Evolutionary conservation across 164 flowering plant species (phyloP), one percentile per base, ranked within the genome.

Genomic region (Tinospora cordifolia): DNA sequence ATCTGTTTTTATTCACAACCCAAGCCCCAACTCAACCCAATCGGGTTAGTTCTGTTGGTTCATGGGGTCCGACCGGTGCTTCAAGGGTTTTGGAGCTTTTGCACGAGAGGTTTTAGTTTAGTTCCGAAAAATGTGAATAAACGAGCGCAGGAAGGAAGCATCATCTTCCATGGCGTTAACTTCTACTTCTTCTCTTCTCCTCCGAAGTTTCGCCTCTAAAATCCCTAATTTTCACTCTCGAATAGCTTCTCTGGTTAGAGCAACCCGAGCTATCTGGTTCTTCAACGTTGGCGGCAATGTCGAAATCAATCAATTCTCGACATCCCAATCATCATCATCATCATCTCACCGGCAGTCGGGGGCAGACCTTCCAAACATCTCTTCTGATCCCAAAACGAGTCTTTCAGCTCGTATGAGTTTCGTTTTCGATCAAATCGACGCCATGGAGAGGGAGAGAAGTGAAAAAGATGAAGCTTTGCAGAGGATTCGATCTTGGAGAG

Each of bases 391-490:
- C 13, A 76, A 76, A 73, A 54, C 87, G 3, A 83, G 85, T 40
- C 93, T 94, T 66, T 92, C 98, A 7, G 86, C 94, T 22, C 91
- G 99, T 30, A 77, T 92, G 85, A 89, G 92, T 83, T 95, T 92
- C 79, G 88, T 92, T 7, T 95, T 92, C 82, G 98, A 95, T 59
- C 98, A 95, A 80, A 91, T 95, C 64, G 97, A 92, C 71, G 84
- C 82, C 15, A 85, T 95, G n/a, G 94, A 90, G 67, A 81, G 78
- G 10, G 89, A 88, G 14, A 83, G 83, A 39, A 57, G 78, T 27
- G 79, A 84, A 36, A 88, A 90, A 46, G 96, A 95, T 79, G 83
- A 92, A 25, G 86, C 97, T 15, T 85, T 92, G 58, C 96, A 87
- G 63, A 78, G 90, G 1, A 92, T 94, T 41, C 85, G 97, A 2